phyloP scores from a whole-genome alignment of 768 basidiomycete species.

The Galerina sulciceps region DNA sequence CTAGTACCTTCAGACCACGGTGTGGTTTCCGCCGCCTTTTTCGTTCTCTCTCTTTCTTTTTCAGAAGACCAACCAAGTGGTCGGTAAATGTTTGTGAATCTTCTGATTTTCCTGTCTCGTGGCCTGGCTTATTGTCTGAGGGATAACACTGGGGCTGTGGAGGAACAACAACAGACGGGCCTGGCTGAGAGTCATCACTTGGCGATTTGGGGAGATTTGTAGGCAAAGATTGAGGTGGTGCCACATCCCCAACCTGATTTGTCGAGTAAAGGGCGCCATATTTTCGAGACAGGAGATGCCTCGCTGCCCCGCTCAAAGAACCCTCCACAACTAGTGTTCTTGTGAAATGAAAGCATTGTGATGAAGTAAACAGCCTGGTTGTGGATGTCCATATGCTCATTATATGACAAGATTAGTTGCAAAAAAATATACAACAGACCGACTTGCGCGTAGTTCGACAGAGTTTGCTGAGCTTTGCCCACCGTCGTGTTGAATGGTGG shows the following conservation, averaged over 20 bases:
- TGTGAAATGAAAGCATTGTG: not conserved
- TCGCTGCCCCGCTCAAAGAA: not conserved
- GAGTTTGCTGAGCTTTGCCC: no score
- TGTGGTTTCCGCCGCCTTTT: not conserved
- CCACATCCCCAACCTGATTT: not conserved
- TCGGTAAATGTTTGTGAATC: no score
- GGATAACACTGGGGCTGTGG: no score
- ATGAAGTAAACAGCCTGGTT: not conserved
- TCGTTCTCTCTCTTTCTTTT: no score
- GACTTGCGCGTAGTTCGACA: no score
- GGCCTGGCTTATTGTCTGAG: no score
- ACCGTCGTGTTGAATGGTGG: not conserved
- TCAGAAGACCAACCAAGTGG: no score
- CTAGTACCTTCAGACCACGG: not conserved
- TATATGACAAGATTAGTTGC: not conserved
- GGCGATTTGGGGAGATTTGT: not conserved
- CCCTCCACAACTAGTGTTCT: not conserved
- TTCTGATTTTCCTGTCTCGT: no score
- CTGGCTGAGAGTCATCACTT: not conserved
- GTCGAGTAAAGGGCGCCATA: not conserved
- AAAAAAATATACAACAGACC: not conserved
- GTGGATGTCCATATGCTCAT: conserved; percentile 10
- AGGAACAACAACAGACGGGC: not conserved
- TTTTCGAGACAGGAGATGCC: not conserved
- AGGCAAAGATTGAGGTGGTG: not conserved